Conservation (phyloP, 31 red algal species). For the Odonthalia washingtoniensis region DNA sequence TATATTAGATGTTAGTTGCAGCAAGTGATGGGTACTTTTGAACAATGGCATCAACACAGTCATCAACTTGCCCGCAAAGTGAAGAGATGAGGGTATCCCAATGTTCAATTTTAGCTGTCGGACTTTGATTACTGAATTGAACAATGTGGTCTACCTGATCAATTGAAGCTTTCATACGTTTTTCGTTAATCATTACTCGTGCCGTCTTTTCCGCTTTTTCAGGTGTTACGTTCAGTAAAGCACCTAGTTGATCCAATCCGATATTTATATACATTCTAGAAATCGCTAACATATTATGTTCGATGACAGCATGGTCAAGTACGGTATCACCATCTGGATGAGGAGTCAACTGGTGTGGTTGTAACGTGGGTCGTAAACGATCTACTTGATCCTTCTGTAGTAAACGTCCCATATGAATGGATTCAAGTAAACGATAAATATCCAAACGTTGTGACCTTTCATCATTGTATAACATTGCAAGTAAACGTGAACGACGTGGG, state of each 20-base stretch:
- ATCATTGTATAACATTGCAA: constrained; percentile 88
- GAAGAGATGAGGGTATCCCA: constrained; percentile 77
- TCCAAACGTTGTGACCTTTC: constrained; percentile 75
- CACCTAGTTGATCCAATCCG: constrained; percentile 74
- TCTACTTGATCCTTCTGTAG: constrained; percentile 68
- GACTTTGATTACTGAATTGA: constrained; percentile 51
- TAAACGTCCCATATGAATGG: constrained; percentile 83
- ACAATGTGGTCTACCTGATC: constrained; percentile 88
- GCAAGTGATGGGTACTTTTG: constrained; percentile 70
- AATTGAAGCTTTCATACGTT: constrained; percentile 80
- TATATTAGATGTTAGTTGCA: no score
- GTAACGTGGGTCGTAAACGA: constrained; percentile 70
- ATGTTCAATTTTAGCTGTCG: constrained; percentile 63
- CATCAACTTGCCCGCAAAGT: constrained; percentile 68
- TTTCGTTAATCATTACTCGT: constrained; percentile 85
- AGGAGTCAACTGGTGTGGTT: constrained; percentile 64
- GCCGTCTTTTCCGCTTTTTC: constrained; percentile 77
- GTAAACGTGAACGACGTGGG: constrained; percentile 81
- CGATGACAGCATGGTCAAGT: constrained; percentile 81
- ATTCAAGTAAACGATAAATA: constrained; percentile 78
- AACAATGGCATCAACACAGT: constrained; percentile 74
- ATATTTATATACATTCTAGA: constrained; percentile 85
- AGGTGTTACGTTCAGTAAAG: constrained; percentile 69
- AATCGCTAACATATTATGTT: constrained; percentile 86
- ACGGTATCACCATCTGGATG: constrained; percentile 75